phyloP scores from a whole-genome alignment of 345 rosid genomes.

The Gossypium raimondii region DNA sequence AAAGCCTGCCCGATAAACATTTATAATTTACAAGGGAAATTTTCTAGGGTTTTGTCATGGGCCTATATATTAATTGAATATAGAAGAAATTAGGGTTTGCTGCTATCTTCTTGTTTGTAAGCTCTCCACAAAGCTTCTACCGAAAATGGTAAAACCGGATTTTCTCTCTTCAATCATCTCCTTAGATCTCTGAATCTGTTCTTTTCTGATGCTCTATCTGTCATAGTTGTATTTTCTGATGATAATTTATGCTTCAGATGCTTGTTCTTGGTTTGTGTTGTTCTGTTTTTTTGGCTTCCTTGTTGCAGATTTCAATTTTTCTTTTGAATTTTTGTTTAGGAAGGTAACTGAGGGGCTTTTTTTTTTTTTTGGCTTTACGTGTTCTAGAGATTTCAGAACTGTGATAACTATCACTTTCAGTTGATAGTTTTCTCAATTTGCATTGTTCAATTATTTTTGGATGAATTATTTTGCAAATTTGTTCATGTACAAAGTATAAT shows the following conservation, averaged over 20 bases:
- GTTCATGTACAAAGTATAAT: too few relatives aligned
- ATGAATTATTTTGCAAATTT: background rate
- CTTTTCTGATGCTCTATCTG: background rate
- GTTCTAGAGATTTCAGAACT: background rate
- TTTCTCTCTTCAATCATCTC: background rate
- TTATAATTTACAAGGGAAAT: background rate
- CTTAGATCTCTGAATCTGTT: background rate
- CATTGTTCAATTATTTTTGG: background rate
- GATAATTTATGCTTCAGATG: background rate
- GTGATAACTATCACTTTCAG: background rate
- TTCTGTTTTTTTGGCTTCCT: background rate
- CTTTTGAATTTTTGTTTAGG: background rate
- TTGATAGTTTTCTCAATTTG: background rate
- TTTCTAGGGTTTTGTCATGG: background rate
- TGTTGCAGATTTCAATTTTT: background rate
- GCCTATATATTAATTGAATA: background rate
- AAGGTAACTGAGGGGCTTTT: background rate
- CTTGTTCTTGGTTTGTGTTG: background rate
- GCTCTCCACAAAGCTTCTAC: background rate
- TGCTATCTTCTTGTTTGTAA: background rate
- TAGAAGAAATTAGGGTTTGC: background rate
- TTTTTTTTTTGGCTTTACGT: too few relatives aligned
- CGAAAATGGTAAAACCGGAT: constrained; percentile 7
- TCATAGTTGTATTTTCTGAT: background rate
- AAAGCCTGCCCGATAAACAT: background rate